Evolutionary conservation across 768 basidiomycete species (phyloP).

Genomic region (Mycena maculata): DNA sequence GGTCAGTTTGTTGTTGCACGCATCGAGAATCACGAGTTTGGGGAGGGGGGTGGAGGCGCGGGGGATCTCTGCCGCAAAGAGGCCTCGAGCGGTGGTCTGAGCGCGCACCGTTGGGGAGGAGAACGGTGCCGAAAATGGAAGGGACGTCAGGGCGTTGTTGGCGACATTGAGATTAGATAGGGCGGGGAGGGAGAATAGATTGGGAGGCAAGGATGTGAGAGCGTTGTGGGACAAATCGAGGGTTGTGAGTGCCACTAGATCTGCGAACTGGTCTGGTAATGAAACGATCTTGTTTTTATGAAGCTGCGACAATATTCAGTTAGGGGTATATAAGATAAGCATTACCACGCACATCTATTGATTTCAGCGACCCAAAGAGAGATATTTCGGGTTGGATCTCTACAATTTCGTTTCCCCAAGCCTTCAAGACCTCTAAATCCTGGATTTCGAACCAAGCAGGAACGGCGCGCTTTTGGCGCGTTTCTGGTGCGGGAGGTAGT

Average conservation of each 20-base stretch:
- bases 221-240: conserved; percentile 83
- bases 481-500: conserved; percentile 52
- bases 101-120: conserved; percentile 34
- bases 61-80: conserved; percentile 72
- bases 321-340: background rate
- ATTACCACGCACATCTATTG: conserved; percentile 75
- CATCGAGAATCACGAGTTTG: conserved; percentile 70
- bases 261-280: conserved; percentile 74
- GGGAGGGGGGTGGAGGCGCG: conserved; percentile 76
- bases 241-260: conserved; percentile 72
- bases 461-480: conserved; percentile 53
- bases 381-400: conserved; percentile 88
- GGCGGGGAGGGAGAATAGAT: conserved; percentile 75
- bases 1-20: conserved; percentile 73
- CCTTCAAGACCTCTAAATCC: conserved; percentile 80
- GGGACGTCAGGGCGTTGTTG: conserved; percentile 69
- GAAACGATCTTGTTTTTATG: conserved; percentile 76
- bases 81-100: conserved; percentile 57
- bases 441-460: conserved; percentile 87
- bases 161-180: conserved; percentile 77
- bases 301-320: conserved; percentile 56
- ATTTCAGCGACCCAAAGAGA: conserved; percentile 85
- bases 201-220: conserved; percentile 69
- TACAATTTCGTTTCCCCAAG: conserved; percentile 82
- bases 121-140: conserved; percentile 76